Evolutionary conservation across 78 protist species (phyloP).

Genomic region (Kipferlia bialata): DNA sequence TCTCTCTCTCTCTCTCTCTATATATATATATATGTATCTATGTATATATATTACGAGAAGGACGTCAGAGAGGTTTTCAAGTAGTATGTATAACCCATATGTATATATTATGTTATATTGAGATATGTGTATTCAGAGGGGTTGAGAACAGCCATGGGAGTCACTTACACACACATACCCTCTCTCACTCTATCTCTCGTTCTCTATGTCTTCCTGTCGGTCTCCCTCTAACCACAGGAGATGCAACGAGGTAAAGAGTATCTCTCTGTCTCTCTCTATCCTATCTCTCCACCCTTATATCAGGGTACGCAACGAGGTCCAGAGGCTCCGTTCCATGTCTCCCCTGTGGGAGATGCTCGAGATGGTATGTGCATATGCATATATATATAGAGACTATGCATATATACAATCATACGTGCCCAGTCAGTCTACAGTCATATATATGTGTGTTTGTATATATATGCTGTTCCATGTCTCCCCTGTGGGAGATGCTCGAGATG

Average conservation of each 20-base stretch:
- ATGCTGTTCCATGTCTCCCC: constrained; percentile 75
- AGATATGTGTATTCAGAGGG: too few species aligned
- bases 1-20: background rate
- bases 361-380: too few species aligned
- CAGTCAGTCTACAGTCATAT: too few species aligned
- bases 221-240: background rate
- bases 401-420: too few species aligned
- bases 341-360: constrained; percentile 89
- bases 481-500: constrained; percentile 80
- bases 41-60: constrained; percentile 59
- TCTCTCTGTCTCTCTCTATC: background rate
- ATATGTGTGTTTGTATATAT: background rate
- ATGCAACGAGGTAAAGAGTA: too few species aligned
- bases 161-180: too few species aligned
- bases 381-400: too few species aligned
- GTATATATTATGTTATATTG: constrained; percentile 4
- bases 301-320: constrained; percentile 48
- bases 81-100: background rate
- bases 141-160: too few species aligned
- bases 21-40: too few species aligned
- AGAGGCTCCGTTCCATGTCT: constrained; percentile 70
- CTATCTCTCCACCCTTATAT: too few species aligned
- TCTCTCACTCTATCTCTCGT: too few species aligned
- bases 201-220: background rate
- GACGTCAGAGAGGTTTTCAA: background rate